Evolutionary conservation across 768 basidiomycete species (phyloP).

Genomic region (Jaapia argillacea): DNA sequence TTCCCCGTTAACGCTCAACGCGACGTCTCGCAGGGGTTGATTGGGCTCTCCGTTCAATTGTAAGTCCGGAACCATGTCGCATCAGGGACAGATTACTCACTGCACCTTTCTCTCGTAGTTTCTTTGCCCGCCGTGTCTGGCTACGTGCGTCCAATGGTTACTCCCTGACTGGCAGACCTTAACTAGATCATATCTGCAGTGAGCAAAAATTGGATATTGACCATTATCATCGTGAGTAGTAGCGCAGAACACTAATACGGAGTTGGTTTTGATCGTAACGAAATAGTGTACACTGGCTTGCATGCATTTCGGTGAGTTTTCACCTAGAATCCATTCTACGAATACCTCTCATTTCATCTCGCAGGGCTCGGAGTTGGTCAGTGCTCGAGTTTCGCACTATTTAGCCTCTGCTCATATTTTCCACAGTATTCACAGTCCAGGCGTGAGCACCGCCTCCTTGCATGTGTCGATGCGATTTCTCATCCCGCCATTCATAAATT

Average conservation of each 20-base stretch:
- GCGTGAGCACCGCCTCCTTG: not conserved
- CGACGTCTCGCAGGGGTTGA: not conserved
- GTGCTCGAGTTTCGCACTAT: not conserved
- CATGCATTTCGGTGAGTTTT: not conserved
- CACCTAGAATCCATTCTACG: not conserved
- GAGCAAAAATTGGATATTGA: not conserved
- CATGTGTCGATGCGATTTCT: not conserved
- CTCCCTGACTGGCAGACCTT: not conserved
- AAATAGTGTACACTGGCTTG: not conserved
- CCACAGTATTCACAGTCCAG: not conserved
- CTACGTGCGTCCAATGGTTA: not conserved
- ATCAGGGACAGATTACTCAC: not conserved
- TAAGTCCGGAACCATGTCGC: not conserved
- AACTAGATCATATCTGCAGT: not conserved
- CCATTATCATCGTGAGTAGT: not conserved
- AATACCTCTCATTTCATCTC: not conserved
- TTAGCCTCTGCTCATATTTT: not conserved
- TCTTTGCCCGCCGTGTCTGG: not conserved
- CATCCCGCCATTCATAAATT: not conserved
- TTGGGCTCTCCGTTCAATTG: not conserved
- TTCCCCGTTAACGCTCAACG: too few species aligned
- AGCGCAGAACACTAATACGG: not conserved
- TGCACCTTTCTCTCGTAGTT: not conserved
- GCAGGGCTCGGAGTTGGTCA: not conserved
- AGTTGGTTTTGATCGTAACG: not conserved